Conservation (phyloP, 306 rosid species). For the Prunus salicina region DNA sequence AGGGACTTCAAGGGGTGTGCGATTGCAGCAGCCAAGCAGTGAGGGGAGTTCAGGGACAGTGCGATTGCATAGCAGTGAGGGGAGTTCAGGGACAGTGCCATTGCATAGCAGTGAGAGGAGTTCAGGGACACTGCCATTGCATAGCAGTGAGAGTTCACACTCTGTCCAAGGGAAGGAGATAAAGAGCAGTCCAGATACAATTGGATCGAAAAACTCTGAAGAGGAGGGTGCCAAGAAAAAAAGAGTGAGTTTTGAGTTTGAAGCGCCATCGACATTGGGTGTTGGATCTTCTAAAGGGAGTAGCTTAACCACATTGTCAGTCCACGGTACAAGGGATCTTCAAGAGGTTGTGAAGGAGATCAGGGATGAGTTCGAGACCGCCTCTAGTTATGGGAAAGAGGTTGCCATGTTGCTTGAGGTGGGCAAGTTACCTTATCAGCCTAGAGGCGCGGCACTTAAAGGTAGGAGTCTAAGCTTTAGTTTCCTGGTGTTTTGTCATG, state of each 20-base stretch:
- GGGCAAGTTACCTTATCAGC: constrained; percentile 75
- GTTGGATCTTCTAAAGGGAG: constrained; percentile 77
- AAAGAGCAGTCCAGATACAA: constrained; percentile 61
- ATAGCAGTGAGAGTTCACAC: constrained; percentile 37
- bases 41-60: constrained; percentile 37
- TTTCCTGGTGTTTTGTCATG: constrained; percentile 3
- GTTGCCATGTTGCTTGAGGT: constrained; percentile 89
- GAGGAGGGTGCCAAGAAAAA: constrained; percentile 53
- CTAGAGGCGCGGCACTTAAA: constrained; percentile 57
- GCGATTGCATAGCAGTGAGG: constrained; percentile 37
- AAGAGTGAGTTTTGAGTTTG: constrained; percentile 79
- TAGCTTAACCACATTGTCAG: constrained; percentile 68
- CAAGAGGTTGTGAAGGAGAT: constrained; percentile 87
- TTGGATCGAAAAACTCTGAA: constrained; percentile 43
- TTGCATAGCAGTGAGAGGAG: constrained; percentile 33
- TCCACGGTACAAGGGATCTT: constrained; percentile 71
- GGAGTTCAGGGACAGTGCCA: constrained; percentile 37
- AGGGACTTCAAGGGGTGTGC: constrained; percentile 50
- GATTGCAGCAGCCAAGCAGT: constrained; percentile 8
- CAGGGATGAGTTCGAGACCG: constrained; percentile 79
- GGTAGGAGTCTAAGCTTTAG: constrained; percentile 38
- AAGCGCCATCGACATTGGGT: constrained; percentile 43
- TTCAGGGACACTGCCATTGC: constrained; percentile 45
- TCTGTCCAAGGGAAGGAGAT: constrained; percentile 47
- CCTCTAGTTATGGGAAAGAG: constrained; percentile 77